Evolutionary conservation across 2,329 filamentous ascomycete species (phyloP).

Genomic region (Malbranchea zuffiana): DNA sequence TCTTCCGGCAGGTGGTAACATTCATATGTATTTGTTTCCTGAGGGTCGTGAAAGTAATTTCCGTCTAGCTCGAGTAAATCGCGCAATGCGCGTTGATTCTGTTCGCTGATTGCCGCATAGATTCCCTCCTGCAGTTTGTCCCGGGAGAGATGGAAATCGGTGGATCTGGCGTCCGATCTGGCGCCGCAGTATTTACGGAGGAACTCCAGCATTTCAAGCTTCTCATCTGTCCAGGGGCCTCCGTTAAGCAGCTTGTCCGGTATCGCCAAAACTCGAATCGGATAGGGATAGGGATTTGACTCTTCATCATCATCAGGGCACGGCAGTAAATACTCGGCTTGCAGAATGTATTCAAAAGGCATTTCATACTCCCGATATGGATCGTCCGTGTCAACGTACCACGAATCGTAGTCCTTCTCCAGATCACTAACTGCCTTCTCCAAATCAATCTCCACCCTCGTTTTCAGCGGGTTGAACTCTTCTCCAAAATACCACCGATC

Average conservation of each 20-base stretch:
- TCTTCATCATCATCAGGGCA: background rate
- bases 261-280: conserved; percentile 12
- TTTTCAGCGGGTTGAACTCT: background rate
- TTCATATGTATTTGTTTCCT: background rate
- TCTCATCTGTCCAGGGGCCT: conserved; percentile 20
- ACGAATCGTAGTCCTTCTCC: too few species aligned
- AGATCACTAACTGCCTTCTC: too few species aligned
- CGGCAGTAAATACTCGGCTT: too few species aligned
- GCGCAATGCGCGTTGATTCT: conserved; percentile 24
- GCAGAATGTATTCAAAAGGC: too few species aligned
- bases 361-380: too few species aligned
- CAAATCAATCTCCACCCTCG: too few species aligned
- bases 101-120: conserved; percentile 27
- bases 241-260: conserved; percentile 25
- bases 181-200: conserved; percentile 21
- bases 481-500: conserved; percentile 27
- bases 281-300: background rate
- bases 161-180: background rate
- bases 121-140: conserved; percentile 31
- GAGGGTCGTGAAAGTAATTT: conserved; percentile 20
- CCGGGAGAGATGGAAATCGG: background rate
- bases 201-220: conserved; percentile 27
- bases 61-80: conserved; percentile 32
- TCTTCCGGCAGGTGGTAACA: conserved; percentile 24
- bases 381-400: too few species aligned